Evolutionary conservation across 1,139 yeast species (phyloP), one percentile per base, ranked within the genome.

Genomic region (Yamadazyma diddensiae): DNA sequence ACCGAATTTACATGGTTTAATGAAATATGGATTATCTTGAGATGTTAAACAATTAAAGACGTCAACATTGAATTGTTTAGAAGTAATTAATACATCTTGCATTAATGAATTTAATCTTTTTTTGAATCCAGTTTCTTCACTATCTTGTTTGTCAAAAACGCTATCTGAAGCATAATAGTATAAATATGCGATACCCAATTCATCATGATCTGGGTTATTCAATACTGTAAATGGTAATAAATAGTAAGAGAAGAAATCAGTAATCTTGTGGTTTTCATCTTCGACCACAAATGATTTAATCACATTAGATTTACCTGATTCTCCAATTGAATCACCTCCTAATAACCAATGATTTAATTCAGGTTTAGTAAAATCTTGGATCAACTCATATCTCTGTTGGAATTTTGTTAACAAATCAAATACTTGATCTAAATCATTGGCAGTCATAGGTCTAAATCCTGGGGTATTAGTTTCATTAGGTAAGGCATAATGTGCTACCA

Each of bases 1-100:
- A 15, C 96, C 97, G 57, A 94, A 92, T 55, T 87, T 86, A 59
- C 86, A 71, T 31, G 83, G 80, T 24, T 85, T 82, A 46, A 92
- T 65, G 60, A 92, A 87, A 39, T 80, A 63, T 7, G 88, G 75
- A 55, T 92, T 94, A 54, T 92, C 98, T 61, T 90, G 95, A 9
- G 88, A 72, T 0, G 97, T 80, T 40, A 92, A 70, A 11, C 97
- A 95, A 55, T 92, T 92, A 72, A 90, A 87, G 3, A 94, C 97
- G 56, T 92, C 98, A 49, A 85, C 87, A 26, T 72, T 70, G 34
- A 67, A 59, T 42, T 64, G 50, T 56, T 84, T 83, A 23, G 95
- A 80, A 24, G 87, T 64, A 36, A 90, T 74, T 39, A 92, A 73
- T 0, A 94, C 92, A 49, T 90, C 95, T 30, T 67, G 70, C 39